phyloP scores from a whole-genome alignment of 306 rosid species.

The Quillaja saponaria region DNA sequence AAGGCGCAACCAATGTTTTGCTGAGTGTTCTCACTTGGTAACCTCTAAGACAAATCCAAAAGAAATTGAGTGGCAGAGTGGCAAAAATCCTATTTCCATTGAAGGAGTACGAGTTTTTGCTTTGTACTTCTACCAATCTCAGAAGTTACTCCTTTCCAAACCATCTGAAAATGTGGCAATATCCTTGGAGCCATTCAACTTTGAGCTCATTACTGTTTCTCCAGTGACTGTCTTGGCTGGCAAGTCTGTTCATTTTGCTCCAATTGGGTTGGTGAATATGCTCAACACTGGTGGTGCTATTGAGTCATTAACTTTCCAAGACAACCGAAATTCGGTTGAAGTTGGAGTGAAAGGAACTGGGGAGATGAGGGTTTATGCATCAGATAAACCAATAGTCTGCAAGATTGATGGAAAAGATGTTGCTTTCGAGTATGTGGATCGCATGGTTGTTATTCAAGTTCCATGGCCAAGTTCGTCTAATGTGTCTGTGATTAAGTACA shows the following conservation, averaged over 20 bases:
- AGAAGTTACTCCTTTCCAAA: slow-evolving; percentile 57
- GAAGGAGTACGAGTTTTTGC: slow-evolving; percentile 58
- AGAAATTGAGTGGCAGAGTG: slow-evolving; percentile 82
- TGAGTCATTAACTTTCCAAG: slow-evolving; percentile 50
- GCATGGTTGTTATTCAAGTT: slow-evolving; percentile 63
- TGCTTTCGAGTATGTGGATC: slow-evolving; percentile 51
- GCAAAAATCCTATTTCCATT: slow-evolving; percentile 55
- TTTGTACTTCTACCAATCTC: slow-evolving; percentile 60
- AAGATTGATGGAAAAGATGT: slow-evolving; percentile 53
- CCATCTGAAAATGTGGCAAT: slow-evolving; percentile 52
- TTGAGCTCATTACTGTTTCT: slow-evolving; percentile 76
- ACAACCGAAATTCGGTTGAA: slow-evolving; percentile 34
- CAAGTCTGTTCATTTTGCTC: slow-evolving; percentile 60
- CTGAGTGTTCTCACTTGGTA: slow-evolving; percentile 60
- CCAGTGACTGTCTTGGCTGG: slow-evolving; percentile 50
- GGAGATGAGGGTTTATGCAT: slow-evolving; percentile 72
- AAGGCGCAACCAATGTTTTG: slow-evolving; percentile 68
- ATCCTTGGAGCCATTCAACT: slow-evolving; percentile 79
- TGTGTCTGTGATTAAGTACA: slow-evolving; percentile 54
- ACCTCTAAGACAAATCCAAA: slow-evolving; percentile 52
- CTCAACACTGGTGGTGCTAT: slow-evolving; percentile 85
- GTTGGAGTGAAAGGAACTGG: slow-evolving; percentile 74
- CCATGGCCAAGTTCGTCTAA: slow-evolving; percentile 76
- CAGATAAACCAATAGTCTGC: slow-evolving; percentile 61
- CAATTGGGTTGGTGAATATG: slow-evolving; percentile 87